phyloP scores from a whole-genome alignment of 1,139 yeast species.

The Yamadazyma triangularis region DNA sequence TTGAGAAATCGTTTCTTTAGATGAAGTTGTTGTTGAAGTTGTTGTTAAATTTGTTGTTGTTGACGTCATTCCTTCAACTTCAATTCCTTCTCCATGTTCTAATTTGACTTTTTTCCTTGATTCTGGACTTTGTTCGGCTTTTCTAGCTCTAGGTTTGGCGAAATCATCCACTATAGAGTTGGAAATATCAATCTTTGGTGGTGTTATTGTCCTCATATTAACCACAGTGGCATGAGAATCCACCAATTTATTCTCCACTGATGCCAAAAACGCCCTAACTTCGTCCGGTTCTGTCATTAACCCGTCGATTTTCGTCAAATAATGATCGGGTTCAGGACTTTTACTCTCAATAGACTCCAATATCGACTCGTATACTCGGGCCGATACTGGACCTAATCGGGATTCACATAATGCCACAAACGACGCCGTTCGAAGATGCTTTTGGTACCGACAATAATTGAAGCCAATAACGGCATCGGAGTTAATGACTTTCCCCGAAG shows the following conservation, averaged over 20 bases:
- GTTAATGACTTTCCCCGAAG: slow-evolving; percentile 40
- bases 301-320: slow-evolving; percentile 30
- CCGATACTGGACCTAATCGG: slow-evolving; percentile 65
- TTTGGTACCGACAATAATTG: slow-evolving; percentile 63
- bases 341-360: slow-evolving; percentile 55
- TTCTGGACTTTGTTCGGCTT: slow-evolving; percentile 20
- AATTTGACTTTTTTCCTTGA: slow-evolving; percentile 43
- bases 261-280: slow-evolving; percentile 19
- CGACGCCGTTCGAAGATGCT: slow-evolving; percentile 60
- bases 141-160: slow-evolving; percentile 27
- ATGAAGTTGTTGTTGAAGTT: slow-evolving; percentile 16
- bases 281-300: slow-evolving; percentile 41
- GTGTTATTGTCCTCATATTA: slow-evolving; percentile 51
- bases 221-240: slow-evolving; percentile 42
- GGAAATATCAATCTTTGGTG: slow-evolving; percentile 40
- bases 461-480: slow-evolving; percentile 54
- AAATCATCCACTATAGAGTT: slow-evolving; percentile 44
- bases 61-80: slow-evolving; percentile 13
- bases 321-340: slow-evolving; percentile 39
- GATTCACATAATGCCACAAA: slow-evolving; percentile 61
- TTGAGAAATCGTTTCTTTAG: slow-evolving; percentile 26
- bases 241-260: slow-evolving; percentile 31
- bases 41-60: slow-evolving; percentile 9
- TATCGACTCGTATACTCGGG: slow-evolving; percentile 59
- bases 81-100: slow-evolving; percentile 32